These are phyloP conservation scores for Tulasnella calospora DNA, from an alignment of 768 basidiomycete genomes.

Conservation along the genomic window DNA sequence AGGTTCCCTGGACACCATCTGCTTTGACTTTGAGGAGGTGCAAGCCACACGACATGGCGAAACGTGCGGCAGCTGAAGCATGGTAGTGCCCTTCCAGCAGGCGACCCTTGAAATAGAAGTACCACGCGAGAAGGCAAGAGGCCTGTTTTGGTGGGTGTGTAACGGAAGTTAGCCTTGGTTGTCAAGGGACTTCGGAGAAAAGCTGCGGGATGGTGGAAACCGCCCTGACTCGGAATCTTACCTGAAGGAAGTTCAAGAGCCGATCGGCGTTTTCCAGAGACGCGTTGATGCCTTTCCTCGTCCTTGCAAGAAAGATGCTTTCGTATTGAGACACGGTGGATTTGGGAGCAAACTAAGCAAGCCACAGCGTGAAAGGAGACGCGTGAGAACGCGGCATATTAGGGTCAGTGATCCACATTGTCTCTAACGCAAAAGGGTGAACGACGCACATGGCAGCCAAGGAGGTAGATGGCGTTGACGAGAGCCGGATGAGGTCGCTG, in stretches of 20 bases:
- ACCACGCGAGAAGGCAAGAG: constrained; percentile 61
- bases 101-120: constrained; percentile 57
- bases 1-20: constrained; percentile 17
- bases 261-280: constrained; percentile 63
- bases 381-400: neutral
- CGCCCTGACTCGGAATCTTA: neutral
- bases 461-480: constrained; percentile 75
- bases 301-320: constrained; percentile 51
- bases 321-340: constrained; percentile 45
- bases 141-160: constrained; percentile 6
- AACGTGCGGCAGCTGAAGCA: constrained; percentile 63
- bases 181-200: constrained; percentile 2
- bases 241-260: constrained; percentile 57
- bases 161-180: constrained; percentile 5
- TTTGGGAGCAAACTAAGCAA: constrained; percentile 42
- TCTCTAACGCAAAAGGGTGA: constrained; percentile 36
- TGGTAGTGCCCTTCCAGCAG: constrained; percentile 64
- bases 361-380: neutral
- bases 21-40: constrained; percentile 46
- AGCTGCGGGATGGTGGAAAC: neutral
- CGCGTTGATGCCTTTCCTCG: constrained; percentile 53
- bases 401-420: neutral
- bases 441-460: constrained; percentile 76
- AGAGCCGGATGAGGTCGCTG: constrained; percentile 67
- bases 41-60: constrained; percentile 70